Conservation (phyloP, 2,329 filamentous ascomycete species). For the Ophiocordyceps camponoti-floridani region DNA sequence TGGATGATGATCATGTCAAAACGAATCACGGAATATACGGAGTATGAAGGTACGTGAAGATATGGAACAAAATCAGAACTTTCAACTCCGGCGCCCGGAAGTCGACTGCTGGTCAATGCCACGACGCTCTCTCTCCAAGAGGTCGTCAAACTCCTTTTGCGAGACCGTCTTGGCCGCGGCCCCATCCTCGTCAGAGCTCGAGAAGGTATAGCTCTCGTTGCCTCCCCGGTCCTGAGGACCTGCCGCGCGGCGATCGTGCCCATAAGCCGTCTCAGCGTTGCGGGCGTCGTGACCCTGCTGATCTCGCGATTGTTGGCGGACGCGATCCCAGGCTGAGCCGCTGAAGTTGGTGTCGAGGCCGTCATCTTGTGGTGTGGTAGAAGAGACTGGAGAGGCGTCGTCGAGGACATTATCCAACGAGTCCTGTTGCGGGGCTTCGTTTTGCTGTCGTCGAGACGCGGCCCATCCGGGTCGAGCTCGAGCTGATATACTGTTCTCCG, state of each 20-base stretch:
- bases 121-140: slow-evolving; percentile 25
- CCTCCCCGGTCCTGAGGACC: slow-evolving; percentile 4
- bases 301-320: slow-evolving; percentile 19
- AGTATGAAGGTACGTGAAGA: too few species aligned
- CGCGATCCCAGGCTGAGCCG: slow-evolving; percentile 25
- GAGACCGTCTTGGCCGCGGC: slow-evolving; percentile 23
- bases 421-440: slow-evolving; percentile 1
- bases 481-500: not conserved
- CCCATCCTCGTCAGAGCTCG: slow-evolving; percentile 17
- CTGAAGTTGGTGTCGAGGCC: slow-evolving; percentile 5
- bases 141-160: slow-evolving; percentile 30
- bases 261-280: slow-evolving; percentile 3
- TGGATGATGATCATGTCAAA: not conserved
- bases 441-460: slow-evolving; percentile 1
- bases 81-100: slow-evolving; percentile 9
- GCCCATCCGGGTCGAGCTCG: slow-evolving; percentile 5
- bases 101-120: slow-evolving; percentile 10
- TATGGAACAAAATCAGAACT: too few species aligned
- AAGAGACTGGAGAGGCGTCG: slow-evolving; percentile 23
- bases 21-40: not conserved
- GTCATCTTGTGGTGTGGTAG: slow-evolving; percentile 11
- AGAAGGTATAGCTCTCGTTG: slow-evolving; percentile 16
- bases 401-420: slow-evolving; percentile 11
- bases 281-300: slow-evolving; percentile 8
- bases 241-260: slow-evolving; percentile 10